A percentile compares a stretch with the other conserved stretches of the same genome.
Conservation (phyloP, 306 rosid genomes). For the Purshia tridentata region DNA sequence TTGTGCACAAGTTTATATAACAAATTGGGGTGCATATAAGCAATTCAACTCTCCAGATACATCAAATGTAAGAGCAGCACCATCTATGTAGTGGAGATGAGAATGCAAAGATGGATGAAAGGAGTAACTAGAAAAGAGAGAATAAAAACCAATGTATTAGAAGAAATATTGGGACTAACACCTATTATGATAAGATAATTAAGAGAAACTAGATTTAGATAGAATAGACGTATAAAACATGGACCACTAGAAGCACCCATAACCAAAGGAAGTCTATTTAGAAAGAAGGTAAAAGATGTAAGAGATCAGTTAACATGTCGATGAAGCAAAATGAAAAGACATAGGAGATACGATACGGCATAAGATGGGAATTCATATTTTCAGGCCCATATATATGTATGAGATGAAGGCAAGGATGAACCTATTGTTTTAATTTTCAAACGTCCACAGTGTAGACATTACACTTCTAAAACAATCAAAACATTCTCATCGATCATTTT, state of each 20-base stretch:
- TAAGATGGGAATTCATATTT: background rate
- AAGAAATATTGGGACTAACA: background rate
- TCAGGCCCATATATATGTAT: background rate
- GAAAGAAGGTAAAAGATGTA: background rate
- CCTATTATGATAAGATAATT: too few species aligned
- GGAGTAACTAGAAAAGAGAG: background rate
- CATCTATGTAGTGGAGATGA: background rate
- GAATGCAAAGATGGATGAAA: background rate
- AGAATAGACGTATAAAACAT: background rate
- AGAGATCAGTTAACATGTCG: background rate
- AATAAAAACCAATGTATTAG: background rate
- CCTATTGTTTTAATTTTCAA: background rate
- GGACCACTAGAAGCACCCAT: background rate
- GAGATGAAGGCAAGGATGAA: background rate
- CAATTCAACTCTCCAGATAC: background rate
- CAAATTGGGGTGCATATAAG: background rate
- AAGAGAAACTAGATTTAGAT: too few species aligned
- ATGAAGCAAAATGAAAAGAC: background rate
- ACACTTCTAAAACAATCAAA: background rate
- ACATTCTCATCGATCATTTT: background rate
- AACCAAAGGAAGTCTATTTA: background rate
- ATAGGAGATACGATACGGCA: background rate
- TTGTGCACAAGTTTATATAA: background rate
- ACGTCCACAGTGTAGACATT: background rate
- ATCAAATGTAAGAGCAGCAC: slow-evolving; percentile 6